A percentile compares a stretch with the other conserved stretches of the same genome.
Conservation (phyloP, 176 grass and related monocot species). For the Phoenix roebelenii region DNA sequence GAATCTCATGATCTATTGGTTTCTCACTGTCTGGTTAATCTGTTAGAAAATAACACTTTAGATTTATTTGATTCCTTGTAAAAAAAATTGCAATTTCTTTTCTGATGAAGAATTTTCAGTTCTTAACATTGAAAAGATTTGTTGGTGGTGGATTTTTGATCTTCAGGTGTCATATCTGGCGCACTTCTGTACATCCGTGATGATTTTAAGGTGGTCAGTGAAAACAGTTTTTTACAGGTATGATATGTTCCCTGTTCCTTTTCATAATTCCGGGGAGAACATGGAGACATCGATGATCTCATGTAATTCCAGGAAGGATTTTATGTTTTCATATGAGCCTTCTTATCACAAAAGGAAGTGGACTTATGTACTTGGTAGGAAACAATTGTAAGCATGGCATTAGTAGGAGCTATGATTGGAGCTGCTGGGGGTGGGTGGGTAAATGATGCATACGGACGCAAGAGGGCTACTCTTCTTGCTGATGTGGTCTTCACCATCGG, state of each 20-base stretch:
- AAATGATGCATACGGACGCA: conserved; percentile 78
- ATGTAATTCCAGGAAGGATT: too few species aligned
- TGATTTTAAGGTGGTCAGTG: conserved; percentile 55
- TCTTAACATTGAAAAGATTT: too few species aligned
- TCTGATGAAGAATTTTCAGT: neutral
- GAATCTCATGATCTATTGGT: too few species aligned
- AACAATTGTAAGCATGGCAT: conserved; percentile 97
- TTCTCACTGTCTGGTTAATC: too few species aligned
- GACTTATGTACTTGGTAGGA: conserved; percentile 42
- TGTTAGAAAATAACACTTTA: too few species aligned
- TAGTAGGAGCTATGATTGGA: conserved; percentile 79
- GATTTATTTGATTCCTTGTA: neutral
- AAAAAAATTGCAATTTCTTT: too few species aligned
- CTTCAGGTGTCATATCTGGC: conserved; percentile 85
- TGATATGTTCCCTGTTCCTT: too few species aligned
- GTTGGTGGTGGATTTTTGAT: conserved; percentile 6
- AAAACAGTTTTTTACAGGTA: conserved; percentile 88
- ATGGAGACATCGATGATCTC: too few species aligned
- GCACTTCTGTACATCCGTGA: conserved; percentile 91
- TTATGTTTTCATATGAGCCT: too few species aligned
- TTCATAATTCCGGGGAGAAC: too few species aligned
- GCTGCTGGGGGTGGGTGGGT: conserved; percentile 84
- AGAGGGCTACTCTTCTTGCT: conserved; percentile 78
- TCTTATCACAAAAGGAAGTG: neutral
- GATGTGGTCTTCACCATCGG: conserved; percentile 74